A percentile compares a stretch with the other conserved stretches of the same genome.
These are phyloP conservation scores for Triglochin maritima DNA, from an alignment of 106 monocot species.

Conservation along the genomic window DNA sequence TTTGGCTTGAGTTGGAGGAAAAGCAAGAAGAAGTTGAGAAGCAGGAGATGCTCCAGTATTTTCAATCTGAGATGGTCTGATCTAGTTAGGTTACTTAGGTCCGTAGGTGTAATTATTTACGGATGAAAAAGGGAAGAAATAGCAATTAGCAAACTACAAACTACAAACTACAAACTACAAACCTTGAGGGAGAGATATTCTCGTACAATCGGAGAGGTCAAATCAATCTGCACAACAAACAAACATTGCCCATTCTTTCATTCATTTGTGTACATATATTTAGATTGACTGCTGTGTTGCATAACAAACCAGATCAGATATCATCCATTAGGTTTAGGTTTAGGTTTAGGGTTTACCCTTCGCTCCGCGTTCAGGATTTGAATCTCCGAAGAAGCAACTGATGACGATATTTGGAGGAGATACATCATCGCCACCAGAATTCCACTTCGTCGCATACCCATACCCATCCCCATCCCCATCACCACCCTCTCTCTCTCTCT, in stretches of 20 bases:
- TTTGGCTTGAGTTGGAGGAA: slow-evolving; percentile 54
- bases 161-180: background rate
- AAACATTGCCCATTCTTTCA: slow-evolving; percentile 1
- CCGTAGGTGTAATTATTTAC: background rate
- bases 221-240: slow-evolving; percentile 48
- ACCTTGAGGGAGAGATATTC: slow-evolving; percentile 59
- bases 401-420: background rate
- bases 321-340: background rate
- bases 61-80: slow-evolving; percentile 38
- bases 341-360: slow-evolving; percentile 19
- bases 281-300: too few species aligned
- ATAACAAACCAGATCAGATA: background rate
- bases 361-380: slow-evolving; percentile 42
- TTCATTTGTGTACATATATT: too few species aligned
- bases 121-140: background rate
- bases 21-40: slow-evolving; percentile 55
- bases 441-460: background rate
- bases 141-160: background rate
- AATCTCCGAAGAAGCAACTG: slow-evolving; percentile 12
- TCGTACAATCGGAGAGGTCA: slow-evolving; percentile 51
- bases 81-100: background rate
- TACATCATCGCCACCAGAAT: background rate
- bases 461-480: too few species aligned
- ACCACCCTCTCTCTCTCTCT: background rate
- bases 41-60: slow-evolving; percentile 46